phyloP scores from a whole-genome alignment of 2,329 filamentous ascomycete genomes.

The Lachnellula hyalina region DNA sequence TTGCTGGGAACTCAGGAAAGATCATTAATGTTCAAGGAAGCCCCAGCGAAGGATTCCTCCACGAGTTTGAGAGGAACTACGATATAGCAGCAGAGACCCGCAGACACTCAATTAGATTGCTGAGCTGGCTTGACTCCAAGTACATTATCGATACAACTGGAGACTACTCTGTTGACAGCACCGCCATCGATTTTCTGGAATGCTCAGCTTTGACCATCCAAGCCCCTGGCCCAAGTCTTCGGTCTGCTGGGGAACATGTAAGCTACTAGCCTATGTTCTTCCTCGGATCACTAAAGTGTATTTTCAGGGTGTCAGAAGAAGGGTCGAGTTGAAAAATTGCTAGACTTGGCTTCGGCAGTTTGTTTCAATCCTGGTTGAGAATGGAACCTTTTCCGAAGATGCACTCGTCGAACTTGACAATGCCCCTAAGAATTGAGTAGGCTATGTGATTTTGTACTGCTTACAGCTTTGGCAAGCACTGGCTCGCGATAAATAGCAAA shows the following conservation, averaged over 20 bases:
- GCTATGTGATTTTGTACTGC: too few relatives aligned
- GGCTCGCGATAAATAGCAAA: not conserved
- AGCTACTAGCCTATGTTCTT: not conserved
- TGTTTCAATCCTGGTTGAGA: constrained; percentile 17
- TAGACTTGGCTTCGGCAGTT: constrained; percentile 24
- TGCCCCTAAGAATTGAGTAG: constrained; percentile 4
- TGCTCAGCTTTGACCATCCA: constrained; percentile 18
- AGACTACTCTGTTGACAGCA: not conserved
- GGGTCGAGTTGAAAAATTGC: constrained; percentile 22
- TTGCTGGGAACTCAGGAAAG: constrained; percentile 16
- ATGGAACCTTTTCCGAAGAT: constrained; percentile 5
- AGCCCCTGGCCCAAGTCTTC: constrained; percentile 21
- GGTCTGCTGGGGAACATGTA: constrained; percentile 7
- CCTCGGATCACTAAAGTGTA: not conserved
- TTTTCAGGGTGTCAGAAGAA: constrained; percentile 14
- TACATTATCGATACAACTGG: constrained; percentile 1
- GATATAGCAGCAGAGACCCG: constrained; percentile 7
- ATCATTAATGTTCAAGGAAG: constrained; percentile 23
- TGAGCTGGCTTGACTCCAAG: constrained; percentile 2
- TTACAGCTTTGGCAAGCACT: not conserved
- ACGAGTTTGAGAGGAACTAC: constrained; percentile 22
- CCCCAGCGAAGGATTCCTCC: constrained; percentile 18
- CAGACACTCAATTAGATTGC: not conserved
- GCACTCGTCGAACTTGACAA: constrained; percentile 4
- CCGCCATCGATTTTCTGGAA: constrained; percentile 17